A percentile compares a stretch with the other conserved stretches of the same genome.
phyloP scores from a whole-genome alignment of 352 stramenopile species.

The Pythium sp. region DNA sequence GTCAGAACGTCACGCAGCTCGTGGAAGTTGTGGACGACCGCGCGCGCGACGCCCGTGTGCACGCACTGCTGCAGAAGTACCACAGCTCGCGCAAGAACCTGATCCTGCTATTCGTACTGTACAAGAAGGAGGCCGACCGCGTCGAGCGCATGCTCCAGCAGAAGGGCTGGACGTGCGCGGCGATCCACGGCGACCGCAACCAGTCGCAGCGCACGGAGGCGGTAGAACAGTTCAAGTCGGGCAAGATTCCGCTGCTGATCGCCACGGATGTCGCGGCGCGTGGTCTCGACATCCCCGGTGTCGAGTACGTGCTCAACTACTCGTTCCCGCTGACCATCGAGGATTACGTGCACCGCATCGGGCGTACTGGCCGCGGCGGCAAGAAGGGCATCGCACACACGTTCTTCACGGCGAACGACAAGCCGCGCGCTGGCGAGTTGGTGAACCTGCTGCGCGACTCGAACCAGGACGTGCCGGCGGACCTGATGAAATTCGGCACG shows the following conservation, averaged over 20 bases:
- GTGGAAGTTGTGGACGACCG: constrained; percentile 94
- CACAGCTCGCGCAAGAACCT: constrained; percentile 89
- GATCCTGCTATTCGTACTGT: constrained; percentile 97
- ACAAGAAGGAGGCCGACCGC: constrained; percentile 98
- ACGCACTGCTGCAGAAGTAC: constrained; percentile 93
- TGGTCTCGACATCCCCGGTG: constrained; percentile 96
- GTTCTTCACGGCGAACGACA: constrained; percentile 98
- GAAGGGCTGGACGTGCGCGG: constrained; percentile 91
- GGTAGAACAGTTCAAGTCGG: constrained; percentile 95
- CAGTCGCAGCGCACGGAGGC: constrained; percentile 91
- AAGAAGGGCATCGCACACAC: constrained; percentile 95
- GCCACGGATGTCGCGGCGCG: constrained; percentile 96
- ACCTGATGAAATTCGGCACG: constrained; percentile 97
- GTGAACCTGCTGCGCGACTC: constrained; percentile 95
- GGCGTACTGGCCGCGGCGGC: constrained; percentile 92
- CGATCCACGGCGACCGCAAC: constrained; percentile 96
- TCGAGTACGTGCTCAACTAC: constrained; percentile 98
- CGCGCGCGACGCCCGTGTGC: constrained; percentile 81
- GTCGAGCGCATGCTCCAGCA: constrained; percentile 92
- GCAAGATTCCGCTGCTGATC: constrained; percentile 92
- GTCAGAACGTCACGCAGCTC: constrained; percentile 94
- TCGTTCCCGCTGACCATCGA: constrained; percentile 98
- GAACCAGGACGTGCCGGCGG: constrained; percentile 91
- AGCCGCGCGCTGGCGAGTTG: constrained; percentile 94
- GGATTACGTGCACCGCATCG: constrained; percentile 96